Percentiles rank a stretch among this genome's conserved stretches.
phyloP scores from a whole-genome alignment of 371 early-diverging fungal species.

The Fennellomyces sp. region DNA sequence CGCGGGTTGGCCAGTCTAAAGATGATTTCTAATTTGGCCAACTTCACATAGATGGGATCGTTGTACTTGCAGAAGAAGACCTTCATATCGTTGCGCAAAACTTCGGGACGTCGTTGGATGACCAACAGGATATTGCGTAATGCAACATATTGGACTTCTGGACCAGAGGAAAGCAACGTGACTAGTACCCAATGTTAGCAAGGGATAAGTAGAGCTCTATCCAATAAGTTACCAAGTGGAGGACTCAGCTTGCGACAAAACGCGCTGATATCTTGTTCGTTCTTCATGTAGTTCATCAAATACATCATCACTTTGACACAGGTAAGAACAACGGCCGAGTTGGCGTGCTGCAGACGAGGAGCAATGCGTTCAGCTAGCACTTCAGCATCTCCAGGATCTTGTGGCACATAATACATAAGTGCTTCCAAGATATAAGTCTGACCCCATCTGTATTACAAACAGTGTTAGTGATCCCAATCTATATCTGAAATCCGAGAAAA shows the following conservation, averaged over 20 bases:
- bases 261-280: slow-evolving; percentile 69
- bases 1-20: slow-evolving; percentile 81
- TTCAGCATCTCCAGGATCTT: slow-evolving; percentile 85
- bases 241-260: slow-evolving; percentile 47
- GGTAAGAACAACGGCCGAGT: slow-evolving; percentile 93
- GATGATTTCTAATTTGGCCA: slow-evolving; percentile 95
- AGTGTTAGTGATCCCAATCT: not conserved
- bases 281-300: slow-evolving; percentile 85
- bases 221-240: slow-evolving; percentile 19
- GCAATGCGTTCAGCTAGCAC: slow-evolving; percentile 85
- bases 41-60: slow-evolving; percentile 97
- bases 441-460: slow-evolving; percentile 78
- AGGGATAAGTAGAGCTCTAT: not conserved
- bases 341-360: slow-evolving; percentile 95
- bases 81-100: slow-evolving; percentile 87
- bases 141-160: slow-evolving; percentile 97
- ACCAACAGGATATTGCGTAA: slow-evolving; percentile 95
- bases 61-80: slow-evolving; percentile 99
- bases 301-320: slow-evolving; percentile 90
- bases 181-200: slow-evolving; percentile 51
- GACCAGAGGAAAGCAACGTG: slow-evolving; percentile 82
- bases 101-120: slow-evolving; percentile 89
- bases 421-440: slow-evolving; percentile 93
- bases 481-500: not conserved
- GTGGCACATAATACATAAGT: slow-evolving; percentile 80